phyloP scores from a whole-genome alignment of 768 basidiomycete genomes.

The Sistotremastrum niveocremeum region DNA sequence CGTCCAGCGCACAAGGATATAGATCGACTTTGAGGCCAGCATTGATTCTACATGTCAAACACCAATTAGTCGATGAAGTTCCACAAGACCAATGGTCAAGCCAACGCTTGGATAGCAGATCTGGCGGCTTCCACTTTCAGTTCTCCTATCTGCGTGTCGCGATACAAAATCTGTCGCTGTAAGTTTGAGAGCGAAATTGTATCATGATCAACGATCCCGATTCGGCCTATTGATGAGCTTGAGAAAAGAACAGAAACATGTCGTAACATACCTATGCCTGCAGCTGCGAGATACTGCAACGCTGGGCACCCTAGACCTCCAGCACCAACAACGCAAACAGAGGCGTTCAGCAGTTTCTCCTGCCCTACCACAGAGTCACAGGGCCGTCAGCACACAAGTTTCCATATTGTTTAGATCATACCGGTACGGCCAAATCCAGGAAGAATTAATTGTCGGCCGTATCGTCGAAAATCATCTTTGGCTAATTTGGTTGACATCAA shows the following conservation, averaged over 20 bases:
- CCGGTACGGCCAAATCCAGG: conserved; percentile 80
- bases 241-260: conserved; percentile 3
- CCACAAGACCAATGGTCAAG: neutral
- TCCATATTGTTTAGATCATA: conserved; percentile 14
- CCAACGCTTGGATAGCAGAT: conserved; percentile 49
- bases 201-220: conserved; percentile 86
- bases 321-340: conserved; percentile 82
- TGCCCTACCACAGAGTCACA: conserved; percentile 42
- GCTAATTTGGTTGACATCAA: no score
- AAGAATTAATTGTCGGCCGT: conserved; percentile 95
- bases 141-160: conserved; percentile 52
- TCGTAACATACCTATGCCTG: conserved; percentile 58
- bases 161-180: conserved; percentile 87
- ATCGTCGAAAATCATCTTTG: conserved; percentile 63
- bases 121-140: conserved; percentile 77
- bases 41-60: conserved; percentile 47
- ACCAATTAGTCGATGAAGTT: neutral
- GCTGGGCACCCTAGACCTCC: conserved; percentile 95
- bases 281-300: conserved; percentile 84
- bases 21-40: conserved; percentile 48
- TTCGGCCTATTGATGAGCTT: conserved; percentile 36
- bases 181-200: conserved; percentile 79
- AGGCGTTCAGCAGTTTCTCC: conserved; percentile 59
- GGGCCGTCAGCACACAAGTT: neutral
- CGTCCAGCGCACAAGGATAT: conserved; percentile 36